These are phyloP conservation scores for Solanum tarijense DNA, from an alignment of 257 asterid genomes.

Conservation along the genomic window DNA sequence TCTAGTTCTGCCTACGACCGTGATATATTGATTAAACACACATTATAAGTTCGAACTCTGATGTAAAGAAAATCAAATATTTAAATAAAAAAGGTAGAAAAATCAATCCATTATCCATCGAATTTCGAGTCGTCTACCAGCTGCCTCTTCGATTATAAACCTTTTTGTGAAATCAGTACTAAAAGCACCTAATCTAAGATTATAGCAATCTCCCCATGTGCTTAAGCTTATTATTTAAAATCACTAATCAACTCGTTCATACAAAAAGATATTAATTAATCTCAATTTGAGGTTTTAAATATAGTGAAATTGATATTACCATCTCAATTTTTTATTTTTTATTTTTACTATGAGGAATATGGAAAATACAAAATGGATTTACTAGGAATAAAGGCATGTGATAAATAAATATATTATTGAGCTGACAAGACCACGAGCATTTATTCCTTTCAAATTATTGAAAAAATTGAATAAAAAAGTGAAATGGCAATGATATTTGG, in stretches of 20 bases:
- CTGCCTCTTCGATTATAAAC: neutral
- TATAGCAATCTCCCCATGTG: constrained; percentile 13
- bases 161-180: constrained; percentile 7
- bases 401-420: neutral
- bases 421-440: neutral
- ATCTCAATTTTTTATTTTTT: neutral
- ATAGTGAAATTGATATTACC: neutral
- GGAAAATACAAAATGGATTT: neutral
- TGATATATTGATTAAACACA: neutral
- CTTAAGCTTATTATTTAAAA: neutral
- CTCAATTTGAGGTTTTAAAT: neutral
- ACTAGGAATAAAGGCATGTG: neutral
- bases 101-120: neutral
- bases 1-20: neutral
- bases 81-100: neutral
- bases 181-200: neutral
- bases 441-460: neutral
- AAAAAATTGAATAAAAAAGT: neutral
- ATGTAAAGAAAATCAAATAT: neutral
- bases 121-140: neutral
- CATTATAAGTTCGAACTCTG: neutral
- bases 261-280: neutral
- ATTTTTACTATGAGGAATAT: neutral
- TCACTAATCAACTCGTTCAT: neutral
- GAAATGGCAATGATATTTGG: neutral